These are phyloP conservation scores for Dipteronia sinensis DNA, from an alignment of 345 rosid species.

Conservation along the genomic window DNA sequence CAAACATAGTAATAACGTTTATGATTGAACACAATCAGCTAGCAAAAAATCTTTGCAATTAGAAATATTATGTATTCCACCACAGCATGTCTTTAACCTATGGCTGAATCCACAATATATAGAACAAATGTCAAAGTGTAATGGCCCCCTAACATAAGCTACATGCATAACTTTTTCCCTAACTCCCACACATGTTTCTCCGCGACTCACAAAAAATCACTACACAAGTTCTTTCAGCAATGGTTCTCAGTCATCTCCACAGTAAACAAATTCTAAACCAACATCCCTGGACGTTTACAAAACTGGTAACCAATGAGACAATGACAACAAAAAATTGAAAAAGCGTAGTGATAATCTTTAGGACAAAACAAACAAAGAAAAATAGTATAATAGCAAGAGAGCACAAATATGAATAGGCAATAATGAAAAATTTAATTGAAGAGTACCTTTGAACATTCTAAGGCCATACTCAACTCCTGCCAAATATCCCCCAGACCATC, in stretches of 20 bases:
- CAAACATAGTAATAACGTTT: background rate
- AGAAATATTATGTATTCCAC: background rate
- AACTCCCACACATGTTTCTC: background rate
- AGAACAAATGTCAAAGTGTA: background rate
- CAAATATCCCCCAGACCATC: slow-evolving; percentile 85
- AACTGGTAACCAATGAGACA: background rate
- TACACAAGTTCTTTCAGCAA: background rate
- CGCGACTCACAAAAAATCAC: background rate
- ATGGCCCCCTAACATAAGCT: background rate
- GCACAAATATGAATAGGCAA: background rate
- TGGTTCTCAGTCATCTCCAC: slow-evolving; percentile 9
- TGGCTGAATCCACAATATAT: background rate
- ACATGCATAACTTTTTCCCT: background rate
- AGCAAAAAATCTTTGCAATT: background rate
- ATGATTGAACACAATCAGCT: slow-evolving; percentile 3
- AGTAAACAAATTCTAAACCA: background rate
- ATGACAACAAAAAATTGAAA: background rate
- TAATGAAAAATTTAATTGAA: background rate
- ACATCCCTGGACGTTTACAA: background rate
- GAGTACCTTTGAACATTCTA: slow-evolving; percentile 71
- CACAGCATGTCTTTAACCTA: background rate
- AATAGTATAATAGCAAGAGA: background rate
- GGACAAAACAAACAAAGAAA: background rate
- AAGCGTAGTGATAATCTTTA: background rate
- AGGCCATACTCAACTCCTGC: slow-evolving; percentile 77